These are phyloP conservation scores for Wickerhamiella slavikovae DNA, from an alignment of 805 yeast species.

Conservation along the genomic window DNA sequence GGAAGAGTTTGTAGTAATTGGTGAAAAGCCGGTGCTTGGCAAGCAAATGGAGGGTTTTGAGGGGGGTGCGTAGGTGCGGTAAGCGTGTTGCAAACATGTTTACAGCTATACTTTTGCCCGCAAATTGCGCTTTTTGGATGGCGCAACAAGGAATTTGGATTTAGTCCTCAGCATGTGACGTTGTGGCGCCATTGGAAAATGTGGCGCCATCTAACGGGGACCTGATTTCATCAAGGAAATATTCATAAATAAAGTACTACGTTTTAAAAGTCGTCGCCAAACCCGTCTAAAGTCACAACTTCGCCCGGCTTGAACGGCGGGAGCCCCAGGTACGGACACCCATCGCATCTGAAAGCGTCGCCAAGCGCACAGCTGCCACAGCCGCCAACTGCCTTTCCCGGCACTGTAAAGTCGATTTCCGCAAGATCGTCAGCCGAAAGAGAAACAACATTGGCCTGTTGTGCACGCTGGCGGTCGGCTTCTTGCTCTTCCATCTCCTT, in stretches of 20 bases:
- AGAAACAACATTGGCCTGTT: slow-evolving; percentile 36
- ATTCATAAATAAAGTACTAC: no score
- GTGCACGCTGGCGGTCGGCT: slow-evolving; percentile 23
- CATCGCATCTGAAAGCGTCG: slow-evolving; percentile 95
- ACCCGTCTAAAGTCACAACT: slow-evolving; percentile 44
- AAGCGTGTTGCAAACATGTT: no score
- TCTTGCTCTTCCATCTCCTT: slow-evolving; percentile 56
- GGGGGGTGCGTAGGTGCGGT: no score
- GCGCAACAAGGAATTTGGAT: no score
- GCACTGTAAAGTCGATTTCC: slow-evolving; percentile 88
- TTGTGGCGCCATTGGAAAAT: no score
- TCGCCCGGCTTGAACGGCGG: slow-evolving; percentile 99
- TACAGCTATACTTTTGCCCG: no score
- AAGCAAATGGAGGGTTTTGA: no score
- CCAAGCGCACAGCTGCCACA: slow-evolving; percentile 96
- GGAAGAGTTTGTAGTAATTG: slow-evolving; percentile 44
- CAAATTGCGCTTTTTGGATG: no score
- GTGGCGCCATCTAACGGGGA: no score
- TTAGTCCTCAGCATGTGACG: no score
- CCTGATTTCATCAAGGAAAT: no score
- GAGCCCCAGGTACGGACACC: slow-evolving; percentile 90
- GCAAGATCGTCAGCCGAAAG: slow-evolving; percentile 52
- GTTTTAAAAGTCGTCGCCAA: slow-evolving; percentile 14
- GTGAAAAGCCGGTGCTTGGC: no score
- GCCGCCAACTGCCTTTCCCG: slow-evolving; percentile 82